phyloP scores from a whole-genome alignment of 78 protist species.

The Cavenderia fasciculata region DNA sequence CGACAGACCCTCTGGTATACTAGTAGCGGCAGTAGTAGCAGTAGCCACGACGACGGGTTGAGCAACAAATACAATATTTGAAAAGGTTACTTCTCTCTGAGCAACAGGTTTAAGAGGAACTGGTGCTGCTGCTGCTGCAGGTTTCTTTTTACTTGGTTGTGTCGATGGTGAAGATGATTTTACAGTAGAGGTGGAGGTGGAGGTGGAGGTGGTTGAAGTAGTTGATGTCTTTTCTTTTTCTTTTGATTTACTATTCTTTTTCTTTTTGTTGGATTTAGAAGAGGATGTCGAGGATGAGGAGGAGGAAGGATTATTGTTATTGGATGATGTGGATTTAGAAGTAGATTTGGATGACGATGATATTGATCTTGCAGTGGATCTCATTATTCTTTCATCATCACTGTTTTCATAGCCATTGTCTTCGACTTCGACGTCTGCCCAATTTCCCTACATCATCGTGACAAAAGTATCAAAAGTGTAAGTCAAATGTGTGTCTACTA shows the following conservation, averaged over 20 bases:
- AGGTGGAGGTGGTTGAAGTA: background rate
- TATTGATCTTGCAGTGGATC: background rate
- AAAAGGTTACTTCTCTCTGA: too few species aligned
- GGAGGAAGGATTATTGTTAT: background rate
- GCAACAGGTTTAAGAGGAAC: too few species aligned
- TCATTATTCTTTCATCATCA: background rate
- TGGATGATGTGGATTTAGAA: background rate
- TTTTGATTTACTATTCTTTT: background rate
- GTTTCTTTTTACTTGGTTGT: too few species aligned
- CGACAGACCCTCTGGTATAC: too few species aligned
- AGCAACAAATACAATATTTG: too few species aligned
- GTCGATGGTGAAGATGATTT: background rate
- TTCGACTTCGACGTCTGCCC: constrained; percentile 27
- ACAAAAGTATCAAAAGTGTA: too few species aligned
- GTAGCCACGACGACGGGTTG: too few species aligned
- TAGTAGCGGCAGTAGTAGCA: too few species aligned
- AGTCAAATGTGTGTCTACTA: too few species aligned
- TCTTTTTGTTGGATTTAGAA: background rate
- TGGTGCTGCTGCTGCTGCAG: too few species aligned
- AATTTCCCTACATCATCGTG: too few species aligned
- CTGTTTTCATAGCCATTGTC: constrained; percentile 4
- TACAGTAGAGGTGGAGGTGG: background rate
- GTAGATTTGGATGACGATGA: background rate
- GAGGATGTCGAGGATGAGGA: background rate
- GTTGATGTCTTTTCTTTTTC: background rate